Evolutionary conservation across 371 early-diverging fungal species (phyloP).

Genomic region (Capniomyces stellatus): DNA sequence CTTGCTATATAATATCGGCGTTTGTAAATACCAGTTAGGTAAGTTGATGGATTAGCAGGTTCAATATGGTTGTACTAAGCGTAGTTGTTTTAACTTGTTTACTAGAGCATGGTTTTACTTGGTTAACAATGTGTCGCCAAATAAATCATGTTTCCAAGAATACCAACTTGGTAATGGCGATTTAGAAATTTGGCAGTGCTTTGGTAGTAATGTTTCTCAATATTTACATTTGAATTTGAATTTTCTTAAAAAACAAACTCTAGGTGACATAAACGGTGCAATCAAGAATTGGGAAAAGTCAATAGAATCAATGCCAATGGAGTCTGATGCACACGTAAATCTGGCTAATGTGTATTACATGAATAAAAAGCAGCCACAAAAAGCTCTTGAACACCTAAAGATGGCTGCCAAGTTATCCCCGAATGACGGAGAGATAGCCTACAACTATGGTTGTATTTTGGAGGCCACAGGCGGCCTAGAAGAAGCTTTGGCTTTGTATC

Average conservation of each 20-base stretch:
- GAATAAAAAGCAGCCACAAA: conserved; percentile 32
- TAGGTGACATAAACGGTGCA: conserved; percentile 39
- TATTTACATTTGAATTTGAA: too few species aligned
- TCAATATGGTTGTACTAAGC: too few species aligned
- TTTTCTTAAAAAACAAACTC: too few species aligned
- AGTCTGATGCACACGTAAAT: conserved; percentile 67
- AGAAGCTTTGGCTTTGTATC: conserved; percentile 45
- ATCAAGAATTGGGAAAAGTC: conserved; percentile 47
- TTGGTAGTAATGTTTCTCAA: too few species aligned
- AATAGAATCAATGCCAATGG: conserved; percentile 38
- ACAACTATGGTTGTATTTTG: conserved; percentile 55
- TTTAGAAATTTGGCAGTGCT: background rate
- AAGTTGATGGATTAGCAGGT: background rate
- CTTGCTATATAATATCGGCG: conserved; percentile 48
- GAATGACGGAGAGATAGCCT: conserved; percentile 48
- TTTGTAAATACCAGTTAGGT: conserved; percentile 46
- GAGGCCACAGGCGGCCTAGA: conserved; percentile 50
- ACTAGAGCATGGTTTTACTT: too few species aligned
- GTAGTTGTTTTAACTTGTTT: too few species aligned
- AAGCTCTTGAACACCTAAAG: conserved; percentile 43
- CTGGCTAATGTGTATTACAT: conserved; percentile 57
- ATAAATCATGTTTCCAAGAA: too few species aligned
- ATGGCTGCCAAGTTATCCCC: conserved; percentile 53
- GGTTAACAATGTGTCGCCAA: too few species aligned
- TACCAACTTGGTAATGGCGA: too few species aligned